Conservation (phyloP, 192 early-diverging fungal species). For the Glomus cerebriforme region DNA sequence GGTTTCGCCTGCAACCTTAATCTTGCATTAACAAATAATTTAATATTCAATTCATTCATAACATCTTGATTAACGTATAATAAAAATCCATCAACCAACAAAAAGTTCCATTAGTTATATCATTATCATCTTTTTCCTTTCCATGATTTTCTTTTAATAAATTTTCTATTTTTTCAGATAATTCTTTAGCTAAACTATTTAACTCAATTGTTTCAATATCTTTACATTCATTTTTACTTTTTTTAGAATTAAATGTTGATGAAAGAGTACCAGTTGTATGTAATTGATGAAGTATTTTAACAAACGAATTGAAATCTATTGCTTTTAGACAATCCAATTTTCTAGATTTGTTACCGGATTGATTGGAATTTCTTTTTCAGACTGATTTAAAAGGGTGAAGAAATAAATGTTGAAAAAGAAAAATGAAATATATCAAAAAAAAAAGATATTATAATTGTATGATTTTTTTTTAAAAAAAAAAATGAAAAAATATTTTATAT, state of each 20-base stretch:
- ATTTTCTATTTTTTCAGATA: neutral
- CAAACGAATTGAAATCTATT: constrained; percentile 54
- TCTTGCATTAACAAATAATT: constrained; percentile 62
- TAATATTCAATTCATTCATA: constrained; percentile 46
- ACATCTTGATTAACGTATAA: constrained; percentile 61
- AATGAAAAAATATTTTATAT: too few species aligned
- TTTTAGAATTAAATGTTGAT: constrained; percentile 41
- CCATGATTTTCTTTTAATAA: neutral
- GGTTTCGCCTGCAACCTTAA: too few species aligned
- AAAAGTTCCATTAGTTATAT: constrained; percentile 33
- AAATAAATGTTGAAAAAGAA: neutral
- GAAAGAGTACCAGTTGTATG: constrained; percentile 44
- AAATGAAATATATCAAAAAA: neutral
- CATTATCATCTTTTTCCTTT: too few species aligned
- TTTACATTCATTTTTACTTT: constrained; percentile 41
- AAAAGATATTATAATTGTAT: too few species aligned
- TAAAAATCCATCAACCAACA: constrained; percentile 82
- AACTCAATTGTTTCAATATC: neutral
- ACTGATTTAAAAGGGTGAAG: constrained; percentile 30
- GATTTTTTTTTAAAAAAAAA: constrained; percentile 1
- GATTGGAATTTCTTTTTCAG: constrained; percentile 66
- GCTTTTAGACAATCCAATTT: constrained; percentile 81
- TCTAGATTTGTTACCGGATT: constrained; percentile 53
- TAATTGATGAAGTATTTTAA: constrained; percentile 35
- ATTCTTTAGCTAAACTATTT: neutral